Percentiles rank a stretch among this genome's conserved stretches.
Evolutionary conservation across 768 basidiomycete genomes (phyloP).

Genomic region (Podaxis rugospora): DNA sequence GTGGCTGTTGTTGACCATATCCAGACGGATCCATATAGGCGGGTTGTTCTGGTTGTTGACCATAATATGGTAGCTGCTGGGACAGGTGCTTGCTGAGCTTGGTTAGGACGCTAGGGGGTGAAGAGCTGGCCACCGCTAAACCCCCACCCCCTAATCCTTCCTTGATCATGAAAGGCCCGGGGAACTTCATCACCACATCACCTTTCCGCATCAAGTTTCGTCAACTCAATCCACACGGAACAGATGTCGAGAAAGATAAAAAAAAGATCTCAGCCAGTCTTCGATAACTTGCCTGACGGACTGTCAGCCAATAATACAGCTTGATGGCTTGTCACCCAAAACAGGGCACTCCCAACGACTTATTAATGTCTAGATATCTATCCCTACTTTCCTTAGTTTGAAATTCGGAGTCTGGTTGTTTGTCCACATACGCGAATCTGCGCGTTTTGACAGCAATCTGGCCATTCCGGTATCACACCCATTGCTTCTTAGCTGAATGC

Average conservation of each 20-base stretch:
- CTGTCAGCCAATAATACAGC: neutral
- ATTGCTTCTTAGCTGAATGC: no score
- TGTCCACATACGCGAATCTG: neutral
- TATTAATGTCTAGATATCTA: neutral
- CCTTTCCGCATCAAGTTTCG: neutral
- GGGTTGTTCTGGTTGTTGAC: constrained; percentile 36
- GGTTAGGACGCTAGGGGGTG: constrained; percentile 65
- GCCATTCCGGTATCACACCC: no score
- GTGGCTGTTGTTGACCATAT: no score
- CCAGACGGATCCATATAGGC: constrained; percentile 41
- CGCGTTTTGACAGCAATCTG: neutral
- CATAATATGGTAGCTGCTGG: constrained; percentile 37
- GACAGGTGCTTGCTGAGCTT: constrained; percentile 39
- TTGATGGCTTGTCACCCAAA: neutral
- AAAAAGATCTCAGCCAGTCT: neutral
- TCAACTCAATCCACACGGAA: neutral
- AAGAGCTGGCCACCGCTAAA: constrained; percentile 71
- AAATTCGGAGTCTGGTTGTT: neutral
- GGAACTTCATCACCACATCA: neutral
- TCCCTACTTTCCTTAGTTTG: neutral
- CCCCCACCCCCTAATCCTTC: neutral
- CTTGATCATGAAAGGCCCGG: neutral
- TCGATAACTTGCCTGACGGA: neutral
- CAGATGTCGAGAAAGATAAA: no score
- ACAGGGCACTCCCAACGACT: neutral